These are phyloP conservation scores for Kingdonia uniflora DNA, from an alignment of 164 flowering plant species.

Conservation along the genomic window DNA sequence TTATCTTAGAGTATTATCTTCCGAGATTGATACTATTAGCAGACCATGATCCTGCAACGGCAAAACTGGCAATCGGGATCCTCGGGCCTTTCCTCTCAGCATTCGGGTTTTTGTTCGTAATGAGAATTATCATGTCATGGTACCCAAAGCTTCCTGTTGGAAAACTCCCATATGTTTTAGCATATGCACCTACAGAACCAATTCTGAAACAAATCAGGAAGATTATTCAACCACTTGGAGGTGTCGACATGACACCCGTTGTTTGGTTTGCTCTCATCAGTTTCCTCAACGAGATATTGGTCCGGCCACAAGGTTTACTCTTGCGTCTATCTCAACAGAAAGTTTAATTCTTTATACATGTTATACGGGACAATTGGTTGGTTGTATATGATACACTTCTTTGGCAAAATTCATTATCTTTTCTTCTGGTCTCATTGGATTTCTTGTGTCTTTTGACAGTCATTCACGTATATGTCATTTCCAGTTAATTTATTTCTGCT, in stretches of 20 bases:
- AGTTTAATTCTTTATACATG: too few relatives aligned
- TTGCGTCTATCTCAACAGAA: slow-evolving; percentile 69
- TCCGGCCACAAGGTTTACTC: slow-evolving; percentile 89
- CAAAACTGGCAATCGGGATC: slow-evolving; percentile 59
- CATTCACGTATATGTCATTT: too few relatives aligned
- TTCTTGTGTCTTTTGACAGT: too few relatives aligned
- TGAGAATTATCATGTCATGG: slow-evolving; percentile 98
- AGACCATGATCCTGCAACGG: slow-evolving; percentile 79
- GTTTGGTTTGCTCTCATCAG: slow-evolving; percentile 90
- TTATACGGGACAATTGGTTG: too few relatives aligned
- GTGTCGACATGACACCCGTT: slow-evolving; percentile 95
- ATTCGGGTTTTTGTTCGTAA: slow-evolving; percentile 61
- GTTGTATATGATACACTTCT: too few relatives aligned
- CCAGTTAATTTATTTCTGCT: too few relatives aligned
- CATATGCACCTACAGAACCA: slow-evolving; percentile 95
- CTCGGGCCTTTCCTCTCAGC: slow-evolving; percentile 79
- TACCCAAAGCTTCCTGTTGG: slow-evolving; percentile 92
- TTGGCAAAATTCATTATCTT: too few relatives aligned
- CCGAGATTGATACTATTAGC: slow-evolving; percentile 24
- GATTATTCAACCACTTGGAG: slow-evolving; percentile 90
- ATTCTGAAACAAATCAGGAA: slow-evolving; percentile 61
- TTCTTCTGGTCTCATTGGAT: too few relatives aligned
- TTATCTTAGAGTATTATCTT: background rate
- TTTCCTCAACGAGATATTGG: slow-evolving; percentile 74
- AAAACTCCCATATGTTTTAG: slow-evolving; percentile 84